Conservation (phyloP, 148 eudicot species). For the Chenopodium berlandieri region DNA sequence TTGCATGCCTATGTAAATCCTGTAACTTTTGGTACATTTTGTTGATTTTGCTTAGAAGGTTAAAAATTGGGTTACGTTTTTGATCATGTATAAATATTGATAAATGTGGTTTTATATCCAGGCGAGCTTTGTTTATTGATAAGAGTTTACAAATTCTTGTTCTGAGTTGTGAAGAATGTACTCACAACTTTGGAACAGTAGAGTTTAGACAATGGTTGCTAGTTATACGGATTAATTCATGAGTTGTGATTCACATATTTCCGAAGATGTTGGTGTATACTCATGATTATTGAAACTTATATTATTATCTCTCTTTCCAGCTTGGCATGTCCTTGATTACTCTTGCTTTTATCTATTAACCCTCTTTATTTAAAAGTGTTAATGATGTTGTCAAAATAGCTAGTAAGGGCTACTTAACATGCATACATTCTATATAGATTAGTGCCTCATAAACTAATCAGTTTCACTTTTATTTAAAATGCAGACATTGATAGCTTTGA, state of each 20-base stretch:
- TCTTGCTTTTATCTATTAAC: not conserved
- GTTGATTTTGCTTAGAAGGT: not conserved
- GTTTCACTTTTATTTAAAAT: constrained; percentile 17
- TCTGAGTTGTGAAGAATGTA: not conserved
- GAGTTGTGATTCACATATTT: not conserved
- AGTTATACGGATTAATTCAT: not conserved
- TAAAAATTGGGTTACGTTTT: not conserved
- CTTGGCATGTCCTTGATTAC: not conserved
- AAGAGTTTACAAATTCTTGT: not conserved
- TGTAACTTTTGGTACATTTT: not conserved
- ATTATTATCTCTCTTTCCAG: not conserved
- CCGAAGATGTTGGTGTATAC: not conserved
- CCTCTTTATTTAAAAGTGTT: not conserved
- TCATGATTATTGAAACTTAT: not conserved
- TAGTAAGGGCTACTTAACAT: not conserved
- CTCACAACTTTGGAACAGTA: not conserved
- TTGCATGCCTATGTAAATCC: not conserved
- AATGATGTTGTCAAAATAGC: not conserved
- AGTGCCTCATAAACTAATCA: not conserved
- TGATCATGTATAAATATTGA: not conserved
- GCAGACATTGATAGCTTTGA: constrained; percentile 84
- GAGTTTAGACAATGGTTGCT: too few species aligned
- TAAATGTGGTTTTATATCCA: not conserved
- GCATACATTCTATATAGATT: not conserved
- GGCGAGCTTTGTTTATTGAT: not conserved